Evolutionary conservation across 495 filamentous ascomycete genomes (phyloP).

Genomic region (Trichocladium antarcticum): DNA sequence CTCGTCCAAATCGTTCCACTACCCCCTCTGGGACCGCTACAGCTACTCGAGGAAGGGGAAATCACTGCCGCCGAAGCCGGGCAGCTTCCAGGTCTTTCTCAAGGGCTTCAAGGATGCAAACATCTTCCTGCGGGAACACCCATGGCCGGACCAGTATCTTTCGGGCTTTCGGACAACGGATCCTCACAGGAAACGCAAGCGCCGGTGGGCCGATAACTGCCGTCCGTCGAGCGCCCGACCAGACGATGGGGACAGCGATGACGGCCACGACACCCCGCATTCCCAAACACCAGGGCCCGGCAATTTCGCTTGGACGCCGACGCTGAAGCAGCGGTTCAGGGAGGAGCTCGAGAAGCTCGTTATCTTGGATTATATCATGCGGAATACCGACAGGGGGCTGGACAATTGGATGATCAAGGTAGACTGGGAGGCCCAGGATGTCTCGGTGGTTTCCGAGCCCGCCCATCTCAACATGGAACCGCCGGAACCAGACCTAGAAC

Average conservation of each 20-base stretch:
- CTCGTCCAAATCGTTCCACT: constrained; percentile 94
- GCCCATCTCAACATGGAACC: constrained; percentile 51
- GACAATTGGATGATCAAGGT: constrained; percentile 99
- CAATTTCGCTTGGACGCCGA: constrained; percentile 78
- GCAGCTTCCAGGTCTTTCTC: constrained; percentile 95
- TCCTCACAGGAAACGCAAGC: constrained; percentile 57
- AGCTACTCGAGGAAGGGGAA: constrained; percentile 80
- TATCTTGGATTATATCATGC: constrained; percentile 98
- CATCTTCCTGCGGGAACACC: constrained; percentile 84
- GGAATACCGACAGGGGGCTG: constrained; percentile 90
- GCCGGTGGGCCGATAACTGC: constrained; percentile 73
- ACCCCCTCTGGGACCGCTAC: constrained; percentile 92
- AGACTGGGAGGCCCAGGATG: constrained; percentile 69
- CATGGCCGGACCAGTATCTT: constrained; percentile 91
- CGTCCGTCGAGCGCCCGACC: constrained; percentile 53
- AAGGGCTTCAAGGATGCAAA: constrained; percentile 96
- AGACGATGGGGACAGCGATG: constrained; percentile 63
- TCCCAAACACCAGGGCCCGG: constrained; percentile 32
- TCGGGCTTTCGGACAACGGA: constrained; percentile 63
- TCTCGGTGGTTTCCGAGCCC: constrained; percentile 75
- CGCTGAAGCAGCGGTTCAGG: constrained; percentile 79
- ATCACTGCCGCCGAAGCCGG: constrained; percentile 78
- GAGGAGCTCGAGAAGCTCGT: constrained; percentile 96
- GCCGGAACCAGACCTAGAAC: constrained; percentile 28
- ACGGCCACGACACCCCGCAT: constrained; percentile 38